A percentile compares a stretch with the other conserved stretches of the same genome.
These are phyloP conservation scores for Verticillium isaacii DNA, from an alignment of 2,329 filamentous ascomycete genomes.

Conservation along the genomic window DNA sequence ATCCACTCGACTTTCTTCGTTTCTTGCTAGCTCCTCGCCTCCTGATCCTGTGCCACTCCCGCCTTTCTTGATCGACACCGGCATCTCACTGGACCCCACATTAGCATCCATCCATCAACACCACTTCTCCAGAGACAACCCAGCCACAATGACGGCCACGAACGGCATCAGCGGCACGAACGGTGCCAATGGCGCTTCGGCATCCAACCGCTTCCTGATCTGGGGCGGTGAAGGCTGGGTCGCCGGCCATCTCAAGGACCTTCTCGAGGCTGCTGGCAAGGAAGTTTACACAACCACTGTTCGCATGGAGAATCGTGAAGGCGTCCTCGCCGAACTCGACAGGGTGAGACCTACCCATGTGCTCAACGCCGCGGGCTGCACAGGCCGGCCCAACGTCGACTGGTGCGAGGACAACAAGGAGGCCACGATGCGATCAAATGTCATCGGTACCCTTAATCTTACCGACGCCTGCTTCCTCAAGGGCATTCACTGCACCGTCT, in stretches of 20 bases:
- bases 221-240: conserved; percentile 63
- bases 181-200: conserved; percentile 21
- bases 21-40: background rate
- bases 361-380: conserved; percentile 61
- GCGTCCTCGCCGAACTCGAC: conserved; percentile 51
- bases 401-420: conserved; percentile 69
- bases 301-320: conserved; percentile 60
- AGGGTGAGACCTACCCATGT: conserved; percentile 60
- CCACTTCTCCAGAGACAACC: background rate
- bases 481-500: conserved; percentile 59
- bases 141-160: background rate
- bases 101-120: background rate
- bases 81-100: background rate
- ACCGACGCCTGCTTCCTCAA: conserved; percentile 55
- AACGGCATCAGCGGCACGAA: conserved; percentile 15
- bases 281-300: conserved; percentile 55
- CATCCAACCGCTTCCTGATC: conserved; percentile 49
- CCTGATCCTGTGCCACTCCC: background rate
- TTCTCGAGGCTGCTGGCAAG: conserved; percentile 56
- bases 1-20: background rate
- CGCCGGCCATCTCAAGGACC: conserved; percentile 53
- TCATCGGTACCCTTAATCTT: conserved; percentile 59
- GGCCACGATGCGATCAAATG: conserved; percentile 63
- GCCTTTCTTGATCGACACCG: background rate
- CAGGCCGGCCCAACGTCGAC: conserved; percentile 64